Percentiles rank a stretch among this genome's conserved stretches.
Evolutionary conservation across 257 asterid species (phyloP).

Genomic region (Nicotiana paniculata): DNA sequence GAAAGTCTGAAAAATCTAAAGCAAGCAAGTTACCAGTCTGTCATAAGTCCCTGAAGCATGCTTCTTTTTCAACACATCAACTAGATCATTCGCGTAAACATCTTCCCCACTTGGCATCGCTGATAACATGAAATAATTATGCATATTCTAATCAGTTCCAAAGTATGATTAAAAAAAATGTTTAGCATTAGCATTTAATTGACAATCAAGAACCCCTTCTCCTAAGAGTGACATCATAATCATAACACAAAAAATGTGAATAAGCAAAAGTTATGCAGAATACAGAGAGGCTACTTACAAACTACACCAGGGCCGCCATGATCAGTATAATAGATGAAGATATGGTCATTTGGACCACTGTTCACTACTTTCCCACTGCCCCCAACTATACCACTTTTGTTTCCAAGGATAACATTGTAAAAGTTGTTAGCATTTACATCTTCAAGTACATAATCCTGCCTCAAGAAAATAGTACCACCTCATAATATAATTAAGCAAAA

Average conservation of each 20-base stretch:
- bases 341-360: slow-evolving; percentile 85
- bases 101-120: slow-evolving; percentile 78
- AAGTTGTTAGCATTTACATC: slow-evolving; percentile 68
- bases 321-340: slow-evolving; percentile 77
- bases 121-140: slow-evolving; percentile 6
- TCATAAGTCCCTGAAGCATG: slow-evolving; percentile 79
- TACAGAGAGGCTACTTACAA: slow-evolving; percentile 32
- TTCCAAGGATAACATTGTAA: slow-evolving; percentile 66
- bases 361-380: slow-evolving; percentile 92
- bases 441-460: slow-evolving; percentile 74
- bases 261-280: background rate
- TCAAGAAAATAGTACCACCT: background rate
- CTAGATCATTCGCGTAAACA: slow-evolving; percentile 64
- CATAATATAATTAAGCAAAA: background rate
- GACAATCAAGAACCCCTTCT: background rate
- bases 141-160: background rate
- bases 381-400: slow-evolving; percentile 66
- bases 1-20: background rate
- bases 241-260: background rate
- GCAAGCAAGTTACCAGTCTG: slow-evolving; percentile 54
- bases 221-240: background rate
- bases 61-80: slow-evolving; percentile 52
- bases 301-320: slow-evolving; percentile 97
- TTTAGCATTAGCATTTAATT: background rate
- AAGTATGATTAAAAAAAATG: background rate